Percentiles rank a stretch among this genome's conserved stretches.
These are phyloP conservation scores for Silene conica DNA, from an alignment of 148 eudicot species.

Conservation along the genomic window DNA sequence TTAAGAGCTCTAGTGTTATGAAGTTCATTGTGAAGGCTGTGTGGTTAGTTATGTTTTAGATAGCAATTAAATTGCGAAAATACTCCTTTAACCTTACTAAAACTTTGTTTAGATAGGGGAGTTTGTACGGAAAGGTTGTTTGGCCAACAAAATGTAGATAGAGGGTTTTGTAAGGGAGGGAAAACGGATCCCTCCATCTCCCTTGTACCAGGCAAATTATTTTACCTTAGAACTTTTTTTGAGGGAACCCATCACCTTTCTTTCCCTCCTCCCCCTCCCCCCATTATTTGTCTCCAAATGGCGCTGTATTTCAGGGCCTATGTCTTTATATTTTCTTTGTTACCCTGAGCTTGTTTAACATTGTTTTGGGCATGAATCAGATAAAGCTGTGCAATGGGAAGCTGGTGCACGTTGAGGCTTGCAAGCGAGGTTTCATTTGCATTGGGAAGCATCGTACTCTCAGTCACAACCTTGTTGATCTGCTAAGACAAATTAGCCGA, in stretches of 20 bases:
- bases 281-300: too few relatives aligned
- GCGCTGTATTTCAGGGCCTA: background rate
- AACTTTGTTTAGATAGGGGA: too few relatives aligned
- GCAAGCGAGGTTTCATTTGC: conserved; percentile 74
- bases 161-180: too few relatives aligned
- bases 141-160: too few relatives aligned
- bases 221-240: too few relatives aligned
- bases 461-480: conserved; percentile 89
- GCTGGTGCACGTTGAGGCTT: conserved; percentile 67
- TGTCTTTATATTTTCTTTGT: background rate
- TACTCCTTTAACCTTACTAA: background rate
- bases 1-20: background rate
- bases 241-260: too few relatives aligned
- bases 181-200: too few relatives aligned
- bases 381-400: conserved; percentile 96
- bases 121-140: too few relatives aligned
- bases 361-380: conserved; percentile 34
- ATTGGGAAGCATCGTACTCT: conserved; percentile 80
- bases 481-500: conserved; percentile 85
- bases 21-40: background rate
- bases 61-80: background rate
- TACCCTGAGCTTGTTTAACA: background rate
- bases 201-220: too few relatives aligned
- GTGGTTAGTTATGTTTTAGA: too few relatives aligned
- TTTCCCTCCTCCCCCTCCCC: too few relatives aligned